phyloP scores from a whole-genome alignment of 306 rosid species.

The Vigna unguiculata region DNA sequence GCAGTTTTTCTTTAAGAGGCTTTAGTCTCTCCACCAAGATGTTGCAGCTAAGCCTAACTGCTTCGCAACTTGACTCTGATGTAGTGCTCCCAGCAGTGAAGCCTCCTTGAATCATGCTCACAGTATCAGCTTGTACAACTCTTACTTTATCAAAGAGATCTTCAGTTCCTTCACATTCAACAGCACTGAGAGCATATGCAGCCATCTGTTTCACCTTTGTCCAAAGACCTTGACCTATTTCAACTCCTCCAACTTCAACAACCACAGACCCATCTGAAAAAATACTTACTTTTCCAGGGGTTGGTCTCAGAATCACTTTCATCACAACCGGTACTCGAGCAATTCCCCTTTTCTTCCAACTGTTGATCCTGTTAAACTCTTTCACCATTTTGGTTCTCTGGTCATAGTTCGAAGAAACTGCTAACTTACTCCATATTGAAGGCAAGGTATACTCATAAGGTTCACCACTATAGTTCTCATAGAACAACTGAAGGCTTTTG shows the following conservation, averaged over 20 bases:
- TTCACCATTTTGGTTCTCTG: conserved; percentile 58
- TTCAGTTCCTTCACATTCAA: conserved; percentile 55
- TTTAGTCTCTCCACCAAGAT: conserved; percentile 76
- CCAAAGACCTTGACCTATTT: conserved; percentile 98
- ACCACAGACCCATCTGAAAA: conserved; percentile 73
- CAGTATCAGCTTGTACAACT: conserved; percentile 74
- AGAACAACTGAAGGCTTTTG: conserved; percentile 68
- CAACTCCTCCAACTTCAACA: conserved; percentile 93
- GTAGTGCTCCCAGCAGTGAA: conserved; percentile 86
- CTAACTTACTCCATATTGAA: conserved; percentile 73
- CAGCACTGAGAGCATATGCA: conserved; percentile 64
- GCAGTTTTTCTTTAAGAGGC: conserved; percentile 62
- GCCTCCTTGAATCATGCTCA: conserved; percentile 88
- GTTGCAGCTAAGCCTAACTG: conserved; percentile 76
- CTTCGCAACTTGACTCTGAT: conserved; percentile 88
- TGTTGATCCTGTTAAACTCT: conserved; percentile 68
- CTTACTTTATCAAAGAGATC: conserved; percentile 70
- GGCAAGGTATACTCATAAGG: conserved; percentile 82
- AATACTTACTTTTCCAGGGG: conserved; percentile 82
- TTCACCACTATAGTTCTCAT: conserved; percentile 60
- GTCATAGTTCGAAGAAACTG: conserved; percentile 58
- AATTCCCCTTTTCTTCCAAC: conserved; percentile 79
- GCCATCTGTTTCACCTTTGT: conserved; percentile 88
- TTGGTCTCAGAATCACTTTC: conserved; percentile 50
- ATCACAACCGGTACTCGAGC: conserved; percentile 70